Conservation (phyloP, 2,329 filamentous ascomycete genomes). For the Ilyonectria sp. region DNA sequence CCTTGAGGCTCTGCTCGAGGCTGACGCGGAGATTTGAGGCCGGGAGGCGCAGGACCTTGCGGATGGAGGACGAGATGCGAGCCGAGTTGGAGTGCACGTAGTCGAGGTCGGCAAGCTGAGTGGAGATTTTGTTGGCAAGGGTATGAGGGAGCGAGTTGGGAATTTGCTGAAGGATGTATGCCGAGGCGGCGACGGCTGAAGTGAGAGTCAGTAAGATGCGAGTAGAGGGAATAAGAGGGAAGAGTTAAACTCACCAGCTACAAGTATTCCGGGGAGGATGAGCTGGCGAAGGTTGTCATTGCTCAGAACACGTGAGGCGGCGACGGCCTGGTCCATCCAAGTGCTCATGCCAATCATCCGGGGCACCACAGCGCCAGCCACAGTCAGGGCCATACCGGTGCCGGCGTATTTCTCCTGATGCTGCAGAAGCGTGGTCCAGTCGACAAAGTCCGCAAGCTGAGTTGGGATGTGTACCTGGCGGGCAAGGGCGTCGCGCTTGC, state of each 20-base stretch:
- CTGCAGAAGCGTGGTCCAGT: constrained; percentile 85
- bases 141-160: constrained; percentile 90
- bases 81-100: constrained; percentile 92
- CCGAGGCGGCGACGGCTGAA: constrained; percentile 79
- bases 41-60: constrained; percentile 89
- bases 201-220: constrained; percentile 36
- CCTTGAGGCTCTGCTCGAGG: constrained; percentile 88
- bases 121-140: constrained; percentile 86
- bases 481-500: constrained; percentile 84
- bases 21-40: constrained; percentile 88
- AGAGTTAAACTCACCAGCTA: constrained; percentile 77
- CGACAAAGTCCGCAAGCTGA: constrained; percentile 94
- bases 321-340: constrained; percentile 91
- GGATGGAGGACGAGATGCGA: constrained; percentile 88
- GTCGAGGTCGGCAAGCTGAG: constrained; percentile 85
- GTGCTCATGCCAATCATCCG: constrained; percentile 86
- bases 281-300: constrained; percentile 85
- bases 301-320: constrained; percentile 84
- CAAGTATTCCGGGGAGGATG: constrained; percentile 83
- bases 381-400: constrained; percentile 93
- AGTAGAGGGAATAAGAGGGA: not conserved
- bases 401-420: constrained; percentile 95
- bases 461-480: constrained; percentile 90
- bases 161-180: constrained; percentile 89
- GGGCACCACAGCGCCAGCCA: constrained; percentile 87